Percentiles rank a stretch among this genome's conserved stretches.
Evolutionary conservation across 495 filamentous ascomycete genomes (phyloP).

Genomic region (Pyrenula massariospora): DNA sequence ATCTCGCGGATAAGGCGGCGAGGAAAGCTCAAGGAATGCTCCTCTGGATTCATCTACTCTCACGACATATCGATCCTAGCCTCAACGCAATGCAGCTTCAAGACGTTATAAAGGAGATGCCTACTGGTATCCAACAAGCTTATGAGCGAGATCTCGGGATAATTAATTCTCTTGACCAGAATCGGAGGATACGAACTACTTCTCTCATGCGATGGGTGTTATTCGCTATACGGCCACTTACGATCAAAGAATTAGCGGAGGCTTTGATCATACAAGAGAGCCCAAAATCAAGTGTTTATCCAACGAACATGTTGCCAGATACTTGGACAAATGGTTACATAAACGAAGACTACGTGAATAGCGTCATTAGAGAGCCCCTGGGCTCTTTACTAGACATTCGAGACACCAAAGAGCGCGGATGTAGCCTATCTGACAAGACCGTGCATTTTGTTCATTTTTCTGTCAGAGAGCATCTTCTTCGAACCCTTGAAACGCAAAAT

Average conservation of each 20-base stretch:
- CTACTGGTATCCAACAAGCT: conserved; percentile 6
- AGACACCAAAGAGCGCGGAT: conserved; percentile 1
- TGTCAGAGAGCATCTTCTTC: conserved; percentile 12
- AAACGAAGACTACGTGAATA: conserved; percentile 12
- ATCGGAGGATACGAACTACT: conserved; percentile 5
- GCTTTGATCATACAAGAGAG: conserved; percentile 3
- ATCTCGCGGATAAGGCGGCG: conserved; percentile 6
- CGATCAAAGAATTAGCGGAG: conserved; percentile 13
- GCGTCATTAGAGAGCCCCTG: conserved; percentile 7
- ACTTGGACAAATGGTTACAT: conserved; percentile 6
- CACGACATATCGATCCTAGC: conserved; percentile 4
- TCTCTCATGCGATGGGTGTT: conserved; percentile 15
- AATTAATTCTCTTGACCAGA: conserved; percentile 2
- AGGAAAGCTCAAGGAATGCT: conserved; percentile 14
- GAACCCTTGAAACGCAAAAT: not conserved
- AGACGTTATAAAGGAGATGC: conserved; percentile 8
- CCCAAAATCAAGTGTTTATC: conserved; percentile 2
- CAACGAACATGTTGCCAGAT: conserved; percentile 7
- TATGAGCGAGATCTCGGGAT: conserved; percentile 9
- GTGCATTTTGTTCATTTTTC: conserved; percentile 16
- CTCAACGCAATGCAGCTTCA: conserved; percentile 4
- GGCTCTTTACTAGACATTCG: conserved; percentile 10
- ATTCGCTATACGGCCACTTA: conserved; percentile 15
- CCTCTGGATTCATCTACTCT: conserved; percentile 10
- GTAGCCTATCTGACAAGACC: conserved; percentile 1